Evolutionary conservation across 2,329 filamentous ascomycete species (phyloP).

Genomic region (Neonectria ditissima): DNA sequence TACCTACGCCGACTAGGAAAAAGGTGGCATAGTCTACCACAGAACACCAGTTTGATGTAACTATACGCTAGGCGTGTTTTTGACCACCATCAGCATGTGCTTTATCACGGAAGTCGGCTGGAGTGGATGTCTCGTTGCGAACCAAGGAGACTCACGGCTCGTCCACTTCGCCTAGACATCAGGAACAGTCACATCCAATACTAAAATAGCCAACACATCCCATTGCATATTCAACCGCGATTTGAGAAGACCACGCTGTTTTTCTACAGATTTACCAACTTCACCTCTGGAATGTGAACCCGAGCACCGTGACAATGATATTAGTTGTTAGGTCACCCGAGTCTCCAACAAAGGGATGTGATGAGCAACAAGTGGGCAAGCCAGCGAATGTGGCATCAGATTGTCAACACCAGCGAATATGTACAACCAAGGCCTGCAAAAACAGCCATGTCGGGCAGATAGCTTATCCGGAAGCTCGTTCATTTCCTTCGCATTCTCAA

Average conservation of each 20-base stretch:
- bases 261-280: background rate
- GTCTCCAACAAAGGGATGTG: background rate
- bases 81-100: background rate
- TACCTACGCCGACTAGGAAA: background rate
- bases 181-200: background rate
- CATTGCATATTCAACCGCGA: background rate
- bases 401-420: slow-evolving; percentile 40
- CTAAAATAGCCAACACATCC: background rate
- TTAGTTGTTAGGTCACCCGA: background rate
- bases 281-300: background rate
- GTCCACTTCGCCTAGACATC: background rate
- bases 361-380: slow-evolving; percentile 21
- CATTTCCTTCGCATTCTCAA: slow-evolving; percentile 42
- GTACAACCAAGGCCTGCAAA: slow-evolving; percentile 45
- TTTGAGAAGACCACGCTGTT: background rate
- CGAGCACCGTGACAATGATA: background rate
- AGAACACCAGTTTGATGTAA: background rate
- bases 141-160: background rate
- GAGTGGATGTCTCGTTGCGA: background rate
- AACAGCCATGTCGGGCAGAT: slow-evolving; percentile 38
- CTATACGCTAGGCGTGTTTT: background rate
- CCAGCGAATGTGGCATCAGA: slow-evolving; percentile 34
- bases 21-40: background rate
- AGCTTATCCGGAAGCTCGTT: slow-evolving; percentile 40
- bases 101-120: background rate